Conservation (phyloP, 306 rosid genomes). For the Prunus dulcis region DNA sequence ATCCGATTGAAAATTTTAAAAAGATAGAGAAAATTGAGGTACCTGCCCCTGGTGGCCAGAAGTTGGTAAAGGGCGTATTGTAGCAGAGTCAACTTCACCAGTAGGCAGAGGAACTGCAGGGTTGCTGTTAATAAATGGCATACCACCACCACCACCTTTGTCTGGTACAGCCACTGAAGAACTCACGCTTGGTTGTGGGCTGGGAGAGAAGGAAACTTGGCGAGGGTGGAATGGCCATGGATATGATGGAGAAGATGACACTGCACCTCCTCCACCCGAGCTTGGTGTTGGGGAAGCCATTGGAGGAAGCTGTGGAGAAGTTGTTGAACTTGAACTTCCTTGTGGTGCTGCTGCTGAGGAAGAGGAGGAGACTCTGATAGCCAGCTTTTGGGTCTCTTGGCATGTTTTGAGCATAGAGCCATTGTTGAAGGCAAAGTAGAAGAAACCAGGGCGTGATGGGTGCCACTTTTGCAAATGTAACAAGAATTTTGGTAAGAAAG, state of each 20-base stretch:
- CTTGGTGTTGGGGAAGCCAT: constrained; percentile 48
- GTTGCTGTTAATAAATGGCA: constrained; percentile 89
- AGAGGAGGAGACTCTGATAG: constrained; percentile 50
- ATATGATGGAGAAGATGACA: constrained; percentile 53
- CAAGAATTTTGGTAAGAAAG: not conserved
- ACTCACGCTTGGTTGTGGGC: constrained; percentile 45
- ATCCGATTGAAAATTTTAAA: no score
- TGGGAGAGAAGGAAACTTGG: constrained; percentile 40
- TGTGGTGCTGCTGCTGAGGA: constrained; percentile 12
- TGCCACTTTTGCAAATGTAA: constrained; percentile 59
- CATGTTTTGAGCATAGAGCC: constrained; percentile 50
- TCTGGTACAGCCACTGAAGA: constrained; percentile 47
- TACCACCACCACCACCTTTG: constrained; percentile 33
- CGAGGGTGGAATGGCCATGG: constrained; percentile 88
- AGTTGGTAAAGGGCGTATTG: constrained; percentile 68
- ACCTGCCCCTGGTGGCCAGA: constrained; percentile 63
- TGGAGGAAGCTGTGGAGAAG: constrained; percentile 48
- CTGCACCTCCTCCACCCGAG: constrained; percentile 51
- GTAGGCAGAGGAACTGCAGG: constrained; percentile 99
- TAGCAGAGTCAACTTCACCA: constrained; percentile 95
- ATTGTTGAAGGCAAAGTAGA: constrained; percentile 81
- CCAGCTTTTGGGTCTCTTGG: constrained; percentile 64
- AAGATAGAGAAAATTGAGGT: constrained; percentile 1
- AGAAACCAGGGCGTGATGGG: constrained; percentile 83
- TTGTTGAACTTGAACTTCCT: constrained; percentile 17